Evolutionary conservation across 495 filamentous ascomycete genomes (phyloP), one percentile per base, ranked within the genome.

Genomic region (Trichocladium uniseriatum): DNA sequence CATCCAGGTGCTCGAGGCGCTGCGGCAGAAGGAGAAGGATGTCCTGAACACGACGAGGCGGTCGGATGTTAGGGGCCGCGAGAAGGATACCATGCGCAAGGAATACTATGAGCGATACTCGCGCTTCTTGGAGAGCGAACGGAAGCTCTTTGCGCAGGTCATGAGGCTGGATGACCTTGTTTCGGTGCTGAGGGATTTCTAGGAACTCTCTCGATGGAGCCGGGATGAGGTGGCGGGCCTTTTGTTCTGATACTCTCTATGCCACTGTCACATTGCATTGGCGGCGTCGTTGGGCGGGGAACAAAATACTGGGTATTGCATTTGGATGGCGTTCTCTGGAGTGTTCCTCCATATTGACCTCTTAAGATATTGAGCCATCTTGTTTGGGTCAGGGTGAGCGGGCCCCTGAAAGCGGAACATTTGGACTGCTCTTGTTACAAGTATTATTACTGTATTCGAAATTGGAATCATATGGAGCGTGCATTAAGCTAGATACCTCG

Each of bases 161-260:
- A 74, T 72, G 50, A 75, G 88, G 45, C 69, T 92, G 56, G 92
- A 99, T 72, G 84, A 92, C 42, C 68, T 94, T 59, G 81, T 97
- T 29, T 82, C 82, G 27, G 70, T 90, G 16, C 74, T 97, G 53
- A 73, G 85, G 46, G 92, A 99, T 67, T 96, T 83, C 60, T 89
- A 77, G 38, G 22, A 27, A 8, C 8, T 27, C 24, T 8, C 24
- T 27, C 24, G 24, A 3, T 27, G 24, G 10, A 11, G 18, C 13
- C 4, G 16, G 36, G 13, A 48, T n/a, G 15, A 15, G 31, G 10
- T 15, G 21, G 31, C 20, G 4, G 24, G 24, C 24, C 24, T 27
- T 8, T 27, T 27, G 24, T 27, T 27, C 24, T n/a, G 24, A 8
- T 8, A 28, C 21, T 22, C 10, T 40, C 27, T 1, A 47, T 38